Evolutionary conservation across 2,329 filamentous ascomycete genomes (phyloP), one percentile per base, ranked within the genome.

Genomic region (Rhynchosporium graminicola): DNA sequence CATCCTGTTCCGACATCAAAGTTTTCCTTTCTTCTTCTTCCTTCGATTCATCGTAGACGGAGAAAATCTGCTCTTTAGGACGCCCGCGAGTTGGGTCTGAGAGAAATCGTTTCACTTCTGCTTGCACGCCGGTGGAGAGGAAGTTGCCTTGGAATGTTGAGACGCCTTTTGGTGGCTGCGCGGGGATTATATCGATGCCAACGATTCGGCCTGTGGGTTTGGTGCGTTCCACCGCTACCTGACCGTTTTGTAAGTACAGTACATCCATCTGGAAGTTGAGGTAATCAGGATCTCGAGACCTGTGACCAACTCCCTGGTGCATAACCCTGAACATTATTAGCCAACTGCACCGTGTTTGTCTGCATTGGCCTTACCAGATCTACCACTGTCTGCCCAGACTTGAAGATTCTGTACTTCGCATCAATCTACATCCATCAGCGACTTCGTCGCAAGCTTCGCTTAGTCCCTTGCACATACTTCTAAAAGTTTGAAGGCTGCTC

Each of bases 81-180:
- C 86, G 80, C 43, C 85, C 87, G 60, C 82, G 79, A 54, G 82
- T 79, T 1, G 87, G 85, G 64, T 88, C 84, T 54, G 81, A 77
- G 46, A 99, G 84, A 72, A 93, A 95, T 4, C 86, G 82, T 74
- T 89, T 88, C 45, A 97, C 87, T 75, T 94, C 84, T 28, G 80
- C 82, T 75, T 90, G 90, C n/a, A 97, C 87, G 2, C 78, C 77
- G 0, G 86, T 82, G 5, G 87, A 89, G 46, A 98, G 80, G 68
- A 99, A 98, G 74, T 99, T 91, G 54, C 96, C 95, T 76, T 99
- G 95, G 62, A 99, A 92, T 2, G 92, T 92, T 33, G 91, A 93
- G n/a, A 96, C 92, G 28, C 95, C 95, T 71, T 84, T 87, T 0
- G 95, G 95, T 4, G 96, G 94, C 74, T 94, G 89, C 0, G 92